Evolutionary conservation across 306 rosid species (phyloP).

Genomic region (Dryas drummondii): DNA sequence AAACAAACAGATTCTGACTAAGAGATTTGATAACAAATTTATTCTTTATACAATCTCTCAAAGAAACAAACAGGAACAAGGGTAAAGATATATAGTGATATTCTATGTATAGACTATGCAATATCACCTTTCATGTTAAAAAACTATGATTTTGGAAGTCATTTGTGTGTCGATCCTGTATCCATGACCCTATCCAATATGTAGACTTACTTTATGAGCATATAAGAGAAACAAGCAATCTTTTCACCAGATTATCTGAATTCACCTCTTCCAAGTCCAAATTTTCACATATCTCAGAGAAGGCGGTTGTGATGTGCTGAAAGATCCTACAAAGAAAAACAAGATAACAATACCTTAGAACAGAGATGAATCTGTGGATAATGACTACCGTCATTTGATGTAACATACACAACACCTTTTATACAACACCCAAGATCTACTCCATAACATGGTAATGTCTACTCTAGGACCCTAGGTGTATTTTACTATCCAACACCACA

Average conservation of each 20-base stretch:
- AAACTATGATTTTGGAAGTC: not conserved
- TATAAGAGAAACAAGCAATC: not conserved
- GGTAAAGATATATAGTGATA: not conserved
- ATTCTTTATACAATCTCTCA: not conserved
- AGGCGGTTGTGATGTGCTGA: not conserved
- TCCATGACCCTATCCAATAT: not conserved
- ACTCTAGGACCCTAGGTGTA: not conserved
- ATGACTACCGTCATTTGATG: not conserved
- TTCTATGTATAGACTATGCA: not conserved
- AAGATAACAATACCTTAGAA: not conserved
- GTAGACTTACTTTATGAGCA: not conserved
- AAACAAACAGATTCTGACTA: too few species aligned
- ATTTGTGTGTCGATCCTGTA: not conserved
- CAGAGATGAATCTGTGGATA: not conserved
- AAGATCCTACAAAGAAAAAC: conserved; percentile 1
- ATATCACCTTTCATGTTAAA: not conserved
- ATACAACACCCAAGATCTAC: not conserved
- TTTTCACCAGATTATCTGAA: not conserved
- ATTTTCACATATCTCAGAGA: not conserved
- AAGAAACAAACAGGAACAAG: not conserved
- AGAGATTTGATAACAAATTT: not conserved
- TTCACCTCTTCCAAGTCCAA: conserved; percentile 5
- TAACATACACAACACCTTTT: not conserved
- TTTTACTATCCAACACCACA: not conserved
- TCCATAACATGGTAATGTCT: not conserved